phyloP scores from a whole-genome alignment of 1,284 basidiomycete genomes.

The Meripilus lineatus region DNA sequence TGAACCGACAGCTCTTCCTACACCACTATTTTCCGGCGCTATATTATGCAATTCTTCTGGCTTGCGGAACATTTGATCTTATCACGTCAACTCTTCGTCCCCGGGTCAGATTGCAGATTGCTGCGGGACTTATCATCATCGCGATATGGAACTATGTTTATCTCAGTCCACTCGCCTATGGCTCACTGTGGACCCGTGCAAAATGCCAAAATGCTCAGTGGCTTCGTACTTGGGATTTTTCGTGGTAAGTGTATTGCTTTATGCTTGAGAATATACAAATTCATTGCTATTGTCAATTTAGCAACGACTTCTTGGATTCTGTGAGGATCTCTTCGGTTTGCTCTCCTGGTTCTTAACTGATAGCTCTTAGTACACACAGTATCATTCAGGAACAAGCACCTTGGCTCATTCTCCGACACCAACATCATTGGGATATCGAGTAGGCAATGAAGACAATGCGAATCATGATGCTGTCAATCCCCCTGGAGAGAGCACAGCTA shows the following conservation, averaged over 20 bases:
- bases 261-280: neutral
- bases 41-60: constrained; percentile 87
- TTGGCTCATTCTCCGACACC: neutral
- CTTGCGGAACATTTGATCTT: constrained; percentile 81
- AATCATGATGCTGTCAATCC: neutral
- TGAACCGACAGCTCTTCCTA: constrained; percentile 93
- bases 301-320: constrained; percentile 59
- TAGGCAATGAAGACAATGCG: neutral
- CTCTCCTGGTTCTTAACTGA: neutral
- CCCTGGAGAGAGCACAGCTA: neutral
- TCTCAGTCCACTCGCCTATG: constrained; percentile 86
- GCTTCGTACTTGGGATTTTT: constrained; percentile 95
- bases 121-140: constrained; percentile 64
- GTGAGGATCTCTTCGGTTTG: constrained; percentile 32
- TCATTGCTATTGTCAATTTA: constrained; percentile 18
- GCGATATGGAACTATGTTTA: constrained; percentile 78
- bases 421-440: no score
- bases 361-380: neutral
- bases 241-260: constrained; percentile 74
- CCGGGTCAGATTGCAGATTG: constrained; percentile 75
- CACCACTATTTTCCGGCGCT: constrained; percentile 97
- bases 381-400: neutral
- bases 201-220: constrained; percentile 80
- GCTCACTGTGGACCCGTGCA: constrained; percentile 78
- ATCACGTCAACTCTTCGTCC: constrained; percentile 77